Evolutionary conservation across 202 grass and related monocot genomes (phyloP), one percentile per base, ranked within the genome.

Genomic region (Panicum hallii): DNA sequence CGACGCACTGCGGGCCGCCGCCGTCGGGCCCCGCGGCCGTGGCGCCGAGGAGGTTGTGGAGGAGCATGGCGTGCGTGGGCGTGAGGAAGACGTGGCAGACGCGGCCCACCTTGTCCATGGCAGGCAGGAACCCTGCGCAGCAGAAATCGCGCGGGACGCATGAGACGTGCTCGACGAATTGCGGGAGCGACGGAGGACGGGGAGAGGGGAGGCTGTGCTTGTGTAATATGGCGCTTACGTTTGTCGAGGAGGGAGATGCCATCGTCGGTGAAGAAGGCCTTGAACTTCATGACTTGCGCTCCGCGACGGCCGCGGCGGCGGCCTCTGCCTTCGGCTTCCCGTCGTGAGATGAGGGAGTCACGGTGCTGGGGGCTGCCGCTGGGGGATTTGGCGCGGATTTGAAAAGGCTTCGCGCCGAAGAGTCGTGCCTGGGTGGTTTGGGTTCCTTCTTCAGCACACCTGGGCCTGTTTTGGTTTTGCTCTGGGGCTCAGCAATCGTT

Each of bases 221-320:
- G 40, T 23, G 78, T 53, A 38, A 50, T 19, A 32, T 44, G 52
- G 54, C 34, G 9, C 70, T 80, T 85, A 99, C 97, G 90, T 88
- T 94, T 99, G 80, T 94, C 91, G 45, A 99, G 91, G 68, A 99
- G 91, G 81, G 89, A 52, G 79, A 99, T 93, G 74, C 90, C 97
- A n/a, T 91, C 97, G 1, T 88, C 86, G 47, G 93, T 99, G 84
- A 96, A 91, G 88, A 92, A 94, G 55, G 93, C 97, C 76, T 96
- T 99, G 44, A 96, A 99, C 81, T 96, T 94, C 97, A 99, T 99
- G 60, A 67, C 49, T 48, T 42, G 56, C 13, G 11, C 56, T 70
- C 26, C 11, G 23, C 23, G 43, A 19, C n/a, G 78, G 63, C 19
- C 44, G 14, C 6, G 40, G 49, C 49, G 30, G 41, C 74, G 67